Evolutionary conservation across 1,139 yeast species (phyloP), one percentile per base, ranked within the genome.

Genomic region (Pichia sp.): DNA sequence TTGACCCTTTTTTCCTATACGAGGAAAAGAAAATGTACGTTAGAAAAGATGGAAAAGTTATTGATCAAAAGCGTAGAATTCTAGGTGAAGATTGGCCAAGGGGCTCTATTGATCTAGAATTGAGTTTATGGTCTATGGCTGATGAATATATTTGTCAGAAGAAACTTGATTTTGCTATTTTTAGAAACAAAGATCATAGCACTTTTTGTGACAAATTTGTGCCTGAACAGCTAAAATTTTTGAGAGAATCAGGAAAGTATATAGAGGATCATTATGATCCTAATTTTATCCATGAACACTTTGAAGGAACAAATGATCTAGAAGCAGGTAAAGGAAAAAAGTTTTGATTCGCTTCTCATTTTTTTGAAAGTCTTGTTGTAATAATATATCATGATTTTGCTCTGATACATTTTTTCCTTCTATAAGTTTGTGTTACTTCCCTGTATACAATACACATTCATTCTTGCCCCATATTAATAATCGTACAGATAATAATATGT

Each of bases 1-100:
- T 57, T 53, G 59, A 57, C 41, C 60, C 60, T 15, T 54, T 52
- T 40, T 38, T 48, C n/a, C 49, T 57, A 28, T 43, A 51, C n/a
- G 47, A 46, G 10, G 44, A 46, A 31, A 47, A 44, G 31, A 50
- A 34, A 37, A 52, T 53, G 10, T 53, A 36, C 41, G 55, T 49
- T 28, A 34, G 49, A 32, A 54, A 54, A 19, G 54, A 53, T 8
- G 26, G 19, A 12, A 12, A 40, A 24, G 21, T 32, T 17, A 30
- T 25, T 12, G 30, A 39, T 24, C 53, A 54, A 34, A 52, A 53
- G 38, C 51, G 56, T 32, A 50, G 61, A 48, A 55, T 53, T 31
- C 44, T 57, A 21, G 60, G 60, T 22, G 55, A 54, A 26, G 59
- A 56, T 32, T 53, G 53, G 46, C 54, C 57, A 26, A 25, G 37